Evolutionary conservation across 2,329 filamentous ascomycete genomes (phyloP), one percentile per base, ranked within the genome.

Genomic region (Thermoascus crustaceus): DNA sequence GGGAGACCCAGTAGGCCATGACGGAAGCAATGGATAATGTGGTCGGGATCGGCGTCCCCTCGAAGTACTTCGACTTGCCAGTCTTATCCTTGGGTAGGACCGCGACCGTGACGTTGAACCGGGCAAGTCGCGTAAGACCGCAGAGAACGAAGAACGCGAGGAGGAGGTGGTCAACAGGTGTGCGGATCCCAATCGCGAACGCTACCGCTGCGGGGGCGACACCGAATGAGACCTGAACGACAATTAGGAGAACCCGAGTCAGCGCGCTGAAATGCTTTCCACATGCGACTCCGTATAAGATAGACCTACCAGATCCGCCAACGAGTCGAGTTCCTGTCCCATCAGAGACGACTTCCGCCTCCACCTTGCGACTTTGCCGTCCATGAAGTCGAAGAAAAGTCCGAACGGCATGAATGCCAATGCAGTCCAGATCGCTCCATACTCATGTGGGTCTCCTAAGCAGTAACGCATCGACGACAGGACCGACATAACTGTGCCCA

Each of bases 321-420:
- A 72, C 5, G 89, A 96, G 62, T 98, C 91, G 37, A 98, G 70
- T 64, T 98, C 91, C 63, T 95, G 89, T 8, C 91, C 91, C 89
- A 98, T 96, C 58, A 98, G 71, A 52, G 85, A 93, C 53, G 85
- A 91, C 80, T 95, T 98, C 67, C 86, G 82, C 59, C 91, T 79
- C 91, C 91, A 96, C 46, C 91, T 75, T 44, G 91, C 91, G 37
- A 98, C 88, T 58, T 88, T 91, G 56, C 91, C 91, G 61, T 98
- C 91, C 73, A 96, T 86, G 57, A 94, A 93, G 63, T 98, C 91
- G 61, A 96, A 96, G 69, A 96, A 95, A 8, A 96, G 71, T 4
- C 87, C 88, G 40, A 95, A 85, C 0, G 89, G 89, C 63, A 96
- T 83, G 62, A 95, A 85, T 4, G 70, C 76, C 32, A 98, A 76